phyloP scores from a whole-genome alignment of 208 protist genomes.

The Trypanosoma cruzi region DNA sequence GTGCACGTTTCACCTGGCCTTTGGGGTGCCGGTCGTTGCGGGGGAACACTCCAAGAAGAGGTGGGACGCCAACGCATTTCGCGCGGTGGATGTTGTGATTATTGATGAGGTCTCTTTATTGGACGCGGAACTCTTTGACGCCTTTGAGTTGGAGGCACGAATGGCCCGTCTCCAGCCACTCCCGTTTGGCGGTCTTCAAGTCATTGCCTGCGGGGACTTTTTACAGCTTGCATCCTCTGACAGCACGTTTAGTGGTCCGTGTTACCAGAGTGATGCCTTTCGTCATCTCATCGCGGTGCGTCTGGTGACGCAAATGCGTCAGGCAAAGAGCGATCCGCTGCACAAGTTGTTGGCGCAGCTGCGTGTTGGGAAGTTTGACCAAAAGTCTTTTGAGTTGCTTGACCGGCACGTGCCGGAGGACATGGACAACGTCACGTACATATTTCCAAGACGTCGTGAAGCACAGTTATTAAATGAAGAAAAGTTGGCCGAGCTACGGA shows the following conservation, averaged over 20 bases:
- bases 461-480: conserved; percentile 74
- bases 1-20: conserved; percentile 92
- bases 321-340: conserved; percentile 54
- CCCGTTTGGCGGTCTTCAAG: conserved; percentile 92
- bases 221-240: conserved; percentile 77
- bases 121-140: conserved; percentile 74
- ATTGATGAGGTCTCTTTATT: conserved; percentile 94
- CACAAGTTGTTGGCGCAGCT: conserved; percentile 57
- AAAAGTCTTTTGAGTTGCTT: conserved; percentile 36
- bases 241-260: conserved; percentile 33
- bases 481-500: conserved; percentile 66
- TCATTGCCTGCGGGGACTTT: conserved; percentile 93
- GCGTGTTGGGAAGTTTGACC: conserved; percentile 64
- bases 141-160: conserved; percentile 83
- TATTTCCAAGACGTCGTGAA: conserved; percentile 79
- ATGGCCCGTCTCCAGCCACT: conserved; percentile 57
- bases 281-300: conserved; percentile 52
- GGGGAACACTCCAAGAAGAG: conserved; percentile 7
- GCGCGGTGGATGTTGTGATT: conserved; percentile 89
- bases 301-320: conserved; percentile 85
- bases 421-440: conserved; percentile 66
- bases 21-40: conserved; percentile 61
- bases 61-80: conserved; percentile 85
- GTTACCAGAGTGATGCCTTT: conserved; percentile 66
- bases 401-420: conserved; percentile 58